Evolutionary conservation across 768 basidiomycete genomes (phyloP).

Genomic region (Termitomyces sp.): DNA sequence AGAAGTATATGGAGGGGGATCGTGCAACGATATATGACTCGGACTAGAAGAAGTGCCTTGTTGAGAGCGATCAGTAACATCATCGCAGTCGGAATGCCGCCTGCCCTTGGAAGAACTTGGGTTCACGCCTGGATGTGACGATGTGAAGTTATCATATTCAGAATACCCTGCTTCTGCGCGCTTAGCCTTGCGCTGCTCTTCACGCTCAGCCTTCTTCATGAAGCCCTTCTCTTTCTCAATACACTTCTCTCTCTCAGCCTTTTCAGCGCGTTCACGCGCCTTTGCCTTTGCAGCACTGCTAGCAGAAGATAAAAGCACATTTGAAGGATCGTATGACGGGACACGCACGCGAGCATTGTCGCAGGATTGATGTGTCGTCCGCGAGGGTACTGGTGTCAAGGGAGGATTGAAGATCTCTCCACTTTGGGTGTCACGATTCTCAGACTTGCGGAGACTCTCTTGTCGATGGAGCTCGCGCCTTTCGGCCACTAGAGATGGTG

Average conservation of each 20-base stretch:
- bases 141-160: background rate
- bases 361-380: constrained; percentile 6
- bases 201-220: constrained; percentile 2
- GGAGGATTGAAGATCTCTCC: background rate
- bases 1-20: constrained; percentile 7
- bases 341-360: constrained; percentile 18
- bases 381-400: constrained; percentile 2
- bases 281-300: constrained; percentile 46
- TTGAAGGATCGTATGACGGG: background rate
- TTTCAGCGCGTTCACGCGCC: constrained; percentile 24
- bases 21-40: constrained; percentile 6
- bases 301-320: constrained; percentile 30
- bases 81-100: background rate
- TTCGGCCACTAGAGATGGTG: constrained; percentile 13
- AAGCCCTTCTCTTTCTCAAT: constrained; percentile 3
- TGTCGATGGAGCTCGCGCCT: constrained; percentile 1
- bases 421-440: background rate
- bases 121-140: background rate
- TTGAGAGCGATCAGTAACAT: background rate
- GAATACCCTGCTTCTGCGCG: background rate
- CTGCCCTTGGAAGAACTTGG: constrained; percentile 4
- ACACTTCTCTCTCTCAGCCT: constrained; percentile 14
- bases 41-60: constrained; percentile 3
- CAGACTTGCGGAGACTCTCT: background rate
- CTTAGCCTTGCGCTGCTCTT: constrained; percentile 1